Percentiles rank a stretch among this genome's conserved stretches.
These are phyloP conservation scores for Rhodotorula sp. DNA, from an alignment of 1,284 basidiomycete species.

Conservation along the genomic window DNA sequence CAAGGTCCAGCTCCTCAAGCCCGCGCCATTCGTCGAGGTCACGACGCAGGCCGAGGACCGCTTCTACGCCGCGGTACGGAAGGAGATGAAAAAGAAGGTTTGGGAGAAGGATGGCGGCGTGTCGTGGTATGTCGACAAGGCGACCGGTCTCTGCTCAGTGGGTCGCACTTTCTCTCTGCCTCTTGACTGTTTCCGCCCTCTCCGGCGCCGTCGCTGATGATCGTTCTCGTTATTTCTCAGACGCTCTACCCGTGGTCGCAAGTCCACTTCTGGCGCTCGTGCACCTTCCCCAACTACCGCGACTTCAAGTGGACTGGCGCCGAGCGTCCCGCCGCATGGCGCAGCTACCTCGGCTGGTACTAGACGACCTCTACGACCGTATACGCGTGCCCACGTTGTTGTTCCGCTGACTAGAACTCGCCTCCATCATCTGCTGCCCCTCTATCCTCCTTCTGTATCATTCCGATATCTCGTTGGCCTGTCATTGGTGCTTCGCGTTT, in stretches of 20 bases:
- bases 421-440: neutral
- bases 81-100: slow-evolving; percentile 35
- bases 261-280: slow-evolving; percentile 38
- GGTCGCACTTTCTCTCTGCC: neutral
- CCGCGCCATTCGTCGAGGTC: slow-evolving; percentile 36
- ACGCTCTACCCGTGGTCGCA: slow-evolving; percentile 38
- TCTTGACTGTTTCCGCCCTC: neutral
- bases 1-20: neutral
- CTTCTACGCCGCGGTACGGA: slow-evolving; percentile 17
- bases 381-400: neutral
- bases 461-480: too few species aligned
- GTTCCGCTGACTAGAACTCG: neutral
- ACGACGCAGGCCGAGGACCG: slow-evolving; percentile 27
- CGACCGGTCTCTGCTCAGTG: slow-evolving; percentile 33
- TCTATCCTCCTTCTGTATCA: neutral
- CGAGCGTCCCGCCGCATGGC: neutral
- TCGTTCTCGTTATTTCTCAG: neutral
- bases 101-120: slow-evolving; percentile 41
- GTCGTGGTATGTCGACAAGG: slow-evolving; percentile 37
- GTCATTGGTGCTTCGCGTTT: too few species aligned
- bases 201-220: neutral
- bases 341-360: slow-evolving; percentile 8
- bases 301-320: slow-evolving; percentile 23
- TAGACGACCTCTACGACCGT: neutral
- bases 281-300: slow-evolving; percentile 19